phyloP scores from a whole-genome alignment of 805 yeast species.

The Hermanozyma aechmeae region DNA sequence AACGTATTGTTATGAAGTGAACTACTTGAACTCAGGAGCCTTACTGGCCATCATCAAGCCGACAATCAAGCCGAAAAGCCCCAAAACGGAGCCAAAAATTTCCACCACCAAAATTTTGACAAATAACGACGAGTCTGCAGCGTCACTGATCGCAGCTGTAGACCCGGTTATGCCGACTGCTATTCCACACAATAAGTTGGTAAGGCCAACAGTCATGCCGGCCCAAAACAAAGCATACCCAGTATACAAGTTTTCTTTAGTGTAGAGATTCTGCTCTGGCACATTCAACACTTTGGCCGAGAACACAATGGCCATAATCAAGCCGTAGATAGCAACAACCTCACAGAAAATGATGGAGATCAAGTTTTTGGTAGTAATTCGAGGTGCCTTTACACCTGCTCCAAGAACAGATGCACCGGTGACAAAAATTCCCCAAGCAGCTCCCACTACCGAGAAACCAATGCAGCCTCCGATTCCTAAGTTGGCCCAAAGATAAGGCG shows the following conservation, averaged over 20 bases:
- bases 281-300: constrained; percentile 77
- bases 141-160: constrained; percentile 97
- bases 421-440: constrained; percentile 98
- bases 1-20: neutral
- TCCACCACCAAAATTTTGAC: constrained; percentile 95
- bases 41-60: constrained; percentile 96
- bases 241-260: constrained; percentile 85
- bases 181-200: constrained; percentile 91
- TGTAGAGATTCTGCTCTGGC: constrained; percentile 50
- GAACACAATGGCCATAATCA: constrained; percentile 95
- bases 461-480: constrained; percentile 86
- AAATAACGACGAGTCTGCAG: constrained; percentile 90
- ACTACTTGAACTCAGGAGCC: constrained; percentile 74
- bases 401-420: constrained; percentile 93
- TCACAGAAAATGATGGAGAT: constrained; percentile 97
- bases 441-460: constrained; percentile 92
- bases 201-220: constrained; percentile 88
- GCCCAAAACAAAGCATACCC: constrained; percentile 98
- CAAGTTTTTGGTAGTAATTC: constrained; percentile 94
- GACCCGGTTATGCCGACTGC: constrained; percentile 97
- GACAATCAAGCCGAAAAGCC: constrained; percentile 91
- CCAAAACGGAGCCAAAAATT: constrained; percentile 94
- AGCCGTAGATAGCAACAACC: constrained; percentile 97
- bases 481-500: constrained; percentile 97
- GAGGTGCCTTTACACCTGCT: constrained; percentile 96